Conservation (phyloP, 306 rosid species). For the Rosa chinensis region DNA sequence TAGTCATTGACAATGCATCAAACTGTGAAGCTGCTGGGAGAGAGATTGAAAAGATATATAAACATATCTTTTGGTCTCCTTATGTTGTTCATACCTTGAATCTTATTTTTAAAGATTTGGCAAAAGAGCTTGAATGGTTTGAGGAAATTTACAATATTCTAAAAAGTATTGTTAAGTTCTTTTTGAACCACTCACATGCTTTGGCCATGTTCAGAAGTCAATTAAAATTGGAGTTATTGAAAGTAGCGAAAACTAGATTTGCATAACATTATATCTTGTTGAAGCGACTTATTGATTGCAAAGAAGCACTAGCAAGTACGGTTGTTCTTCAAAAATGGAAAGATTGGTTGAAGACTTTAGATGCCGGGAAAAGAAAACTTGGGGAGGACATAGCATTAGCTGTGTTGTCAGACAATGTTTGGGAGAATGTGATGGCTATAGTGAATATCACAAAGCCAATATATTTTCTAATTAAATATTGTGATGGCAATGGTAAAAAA, state of each 20-base stretch:
- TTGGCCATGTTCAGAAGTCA: not conserved
- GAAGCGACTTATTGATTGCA: not conserved
- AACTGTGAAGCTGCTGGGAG: too few species aligned
- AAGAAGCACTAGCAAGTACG: not conserved
- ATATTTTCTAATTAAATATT: too few species aligned
- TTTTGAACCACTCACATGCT: not conserved
- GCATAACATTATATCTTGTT: slow-evolving; percentile 1
- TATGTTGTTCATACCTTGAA: too few species aligned
- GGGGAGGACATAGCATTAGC: too few species aligned
- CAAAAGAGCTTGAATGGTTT: too few species aligned
- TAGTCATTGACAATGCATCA: too few species aligned
- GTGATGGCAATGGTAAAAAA: not conserved
- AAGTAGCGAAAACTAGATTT: not conserved
- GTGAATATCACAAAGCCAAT: not conserved
- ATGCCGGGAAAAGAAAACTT: too few species aligned
- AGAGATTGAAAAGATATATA: too few species aligned
- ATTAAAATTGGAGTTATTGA: not conserved
- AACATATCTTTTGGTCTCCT: too few species aligned
- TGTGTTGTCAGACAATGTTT: not conserved
- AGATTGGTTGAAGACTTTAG: too few species aligned
- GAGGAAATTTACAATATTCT: not conserved
- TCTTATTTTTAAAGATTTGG: too few species aligned
- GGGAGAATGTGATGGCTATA: not conserved
- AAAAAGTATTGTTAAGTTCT: not conserved
- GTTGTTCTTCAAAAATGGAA: not conserved